Conservation (phyloP, 306 rosid genomes). For the Cucumis cinereus region DNA sequence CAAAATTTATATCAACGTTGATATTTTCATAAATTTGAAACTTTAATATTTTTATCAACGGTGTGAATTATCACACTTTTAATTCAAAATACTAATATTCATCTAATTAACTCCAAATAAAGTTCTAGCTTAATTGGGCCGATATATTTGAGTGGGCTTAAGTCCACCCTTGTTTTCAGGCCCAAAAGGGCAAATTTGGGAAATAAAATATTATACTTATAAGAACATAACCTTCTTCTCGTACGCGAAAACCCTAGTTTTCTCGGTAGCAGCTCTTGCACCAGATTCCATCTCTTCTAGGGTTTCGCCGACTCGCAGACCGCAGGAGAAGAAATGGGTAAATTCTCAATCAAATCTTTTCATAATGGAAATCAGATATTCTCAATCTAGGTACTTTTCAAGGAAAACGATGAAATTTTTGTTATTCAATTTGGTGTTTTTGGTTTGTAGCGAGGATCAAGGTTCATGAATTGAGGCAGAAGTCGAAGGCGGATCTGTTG, state of each 20-base stretch:
- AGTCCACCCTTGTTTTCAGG: not conserved
- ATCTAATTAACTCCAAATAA: too few relatives aligned
- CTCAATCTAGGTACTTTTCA: not conserved
- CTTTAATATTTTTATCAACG: too few relatives aligned
- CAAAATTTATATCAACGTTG: too few relatives aligned
- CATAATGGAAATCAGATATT: not conserved
- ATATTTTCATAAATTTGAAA: too few relatives aligned
- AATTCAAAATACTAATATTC: too few relatives aligned
- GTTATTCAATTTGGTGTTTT: not conserved
- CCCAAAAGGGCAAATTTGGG: not conserved
- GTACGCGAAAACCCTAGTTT: not conserved
- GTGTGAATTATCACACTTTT: too few relatives aligned
- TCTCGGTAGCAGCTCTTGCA: not conserved
- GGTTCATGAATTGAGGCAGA: constrained; percentile 37
- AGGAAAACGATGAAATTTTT: not conserved
- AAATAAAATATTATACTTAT: not conserved
- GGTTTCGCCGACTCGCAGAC: not conserved
- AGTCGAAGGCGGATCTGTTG: constrained; percentile 23
- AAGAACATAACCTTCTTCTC: not conserved
- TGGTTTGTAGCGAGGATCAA: constrained; percentile 28
- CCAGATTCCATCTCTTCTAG: not conserved
- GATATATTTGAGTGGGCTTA: not conserved
- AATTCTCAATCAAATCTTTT: not conserved
- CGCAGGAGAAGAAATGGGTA: not conserved
- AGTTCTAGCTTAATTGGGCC: not conserved